phyloP scores from a whole-genome alignment of 169 alveolate genomes.

The Pseudocohnilembus persalinus region DNA sequence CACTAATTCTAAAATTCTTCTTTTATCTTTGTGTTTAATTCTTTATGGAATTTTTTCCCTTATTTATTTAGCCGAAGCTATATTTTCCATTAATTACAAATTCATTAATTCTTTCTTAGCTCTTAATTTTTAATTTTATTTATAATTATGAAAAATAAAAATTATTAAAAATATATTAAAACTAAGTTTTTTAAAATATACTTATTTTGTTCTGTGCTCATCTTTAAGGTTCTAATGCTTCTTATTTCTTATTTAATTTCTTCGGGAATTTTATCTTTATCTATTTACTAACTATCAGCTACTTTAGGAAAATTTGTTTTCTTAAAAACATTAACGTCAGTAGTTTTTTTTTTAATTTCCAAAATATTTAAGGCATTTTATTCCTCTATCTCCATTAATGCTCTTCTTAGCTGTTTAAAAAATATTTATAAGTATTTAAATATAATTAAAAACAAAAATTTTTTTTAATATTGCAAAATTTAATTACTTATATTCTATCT shows the following conservation, averaged over 20 bases:
- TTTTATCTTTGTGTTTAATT: slow-evolving; percentile 52
- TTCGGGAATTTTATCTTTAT: slow-evolving; percentile 39
- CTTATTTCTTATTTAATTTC: slow-evolving; percentile 39
- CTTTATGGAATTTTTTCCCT: slow-evolving; percentile 49
- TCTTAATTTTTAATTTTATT: background rate
- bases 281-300: background rate
- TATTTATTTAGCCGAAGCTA: slow-evolving; percentile 48
- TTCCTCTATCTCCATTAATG: slow-evolving; percentile 71
- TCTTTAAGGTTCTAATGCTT: slow-evolving; percentile 55
- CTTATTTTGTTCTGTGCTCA: slow-evolving; percentile 59
- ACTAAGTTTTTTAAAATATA: too few species aligned
- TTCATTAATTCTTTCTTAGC: slow-evolving; percentile 60
- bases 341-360: slow-evolving; percentile 64
- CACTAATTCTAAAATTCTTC: slow-evolving; percentile 59
- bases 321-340: slow-evolving; percentile 45
- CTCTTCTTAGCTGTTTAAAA: slow-evolving; percentile 43
- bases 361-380: slow-evolving; percentile 69
- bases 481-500: slow-evolving; percentile 54
- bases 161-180: too few species aligned
- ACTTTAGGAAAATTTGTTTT: slow-evolving; percentile 3
- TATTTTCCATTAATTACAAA: slow-evolving; percentile 53
- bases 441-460: too few species aligned
- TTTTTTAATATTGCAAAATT: too few species aligned
- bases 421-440: too few species aligned
- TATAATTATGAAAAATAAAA: too few species aligned